Base-by-base conservation (phyloP, 768 basidiomycete genomes). In the Lepiota venenata region DNA sequence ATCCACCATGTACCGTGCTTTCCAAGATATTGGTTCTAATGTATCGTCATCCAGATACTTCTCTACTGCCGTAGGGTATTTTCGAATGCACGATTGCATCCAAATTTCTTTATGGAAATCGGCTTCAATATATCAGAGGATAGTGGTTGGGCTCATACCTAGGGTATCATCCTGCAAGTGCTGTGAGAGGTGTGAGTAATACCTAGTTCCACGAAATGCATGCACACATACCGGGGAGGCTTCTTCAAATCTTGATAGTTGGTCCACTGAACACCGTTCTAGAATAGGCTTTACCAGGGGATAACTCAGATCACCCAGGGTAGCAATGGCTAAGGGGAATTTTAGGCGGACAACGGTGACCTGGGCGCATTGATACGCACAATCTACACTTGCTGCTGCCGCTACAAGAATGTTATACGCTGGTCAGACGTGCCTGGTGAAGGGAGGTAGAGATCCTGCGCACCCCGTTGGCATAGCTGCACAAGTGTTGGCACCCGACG, bases 381-480 rank as follows among this genome's bases (percentile, higher is more conserved):
- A 55, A 10, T 55, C 53, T 12, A 25, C 40, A 16, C 38, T 47
- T 36, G 53, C 41, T 7, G 53, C 38, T 15, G 53, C 53, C 39
- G 32, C 53, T 59, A 35, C 8, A 56, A 14, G 32, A 8, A 56
- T 27, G 42, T 15, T 40, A 42, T 22, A 35, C 29, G 41, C 21
- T 50, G 41, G 32, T 48, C 21, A 42, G 27, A 22, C 2, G 18
- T 41, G 22, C 1, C 61, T 53, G 53, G 59, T 45, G 48, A 45
- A 21, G 40, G 54, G 55, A 29, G 21, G 54, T 42, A 25, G 29
- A 47, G 50, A 36, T 55, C 44, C 27, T 38, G 60, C 82, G 67
- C 60, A 90, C 88, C 83, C 66, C 86, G 79, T 66, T 91, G 88
- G 60, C 90, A 92, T 46, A 81, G 78, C 38, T 79, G 72, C 1